Evolutionary conservation across 352 stramenopile genomes (phyloP), one percentile per base, ranked within the genome.

Genomic region (Phytophthora colocasiae): DNA sequence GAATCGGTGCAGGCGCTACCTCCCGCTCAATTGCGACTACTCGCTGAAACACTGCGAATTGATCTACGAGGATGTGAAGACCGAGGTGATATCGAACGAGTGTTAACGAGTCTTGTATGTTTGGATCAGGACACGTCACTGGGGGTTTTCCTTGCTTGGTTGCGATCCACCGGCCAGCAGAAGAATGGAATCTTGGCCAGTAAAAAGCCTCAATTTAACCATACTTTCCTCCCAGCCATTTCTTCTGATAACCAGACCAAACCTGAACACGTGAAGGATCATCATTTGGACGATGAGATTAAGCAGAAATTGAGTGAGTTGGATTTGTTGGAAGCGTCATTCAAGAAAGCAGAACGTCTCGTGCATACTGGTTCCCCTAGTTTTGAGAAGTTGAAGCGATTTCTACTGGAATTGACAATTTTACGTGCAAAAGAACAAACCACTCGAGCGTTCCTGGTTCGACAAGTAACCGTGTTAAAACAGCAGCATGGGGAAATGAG

Each of bases 371-470:
- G 85, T 0, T 60, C 74, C 1, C 81, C 82, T 2, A 79, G 67
- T n/a, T 92, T 92, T 48, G 81, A 94, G 15, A 94, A 92, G 54
- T 71, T 94, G 39, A 92, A 94, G 57, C 47, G 58, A 27, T 94
- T 94, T 58, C 50, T 94, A 10, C 56, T 91, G 22, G 76, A 81
- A 31, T 48, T 94, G 41, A 86, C 85, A 1, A 50, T 76, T 48
- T 58, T 94, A 32, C 71, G 85, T 1, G 48, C 66, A 1, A 91
- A 90, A 54, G 85, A 94, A 43, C 72, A 87, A n/a, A 74, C 82
- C 22, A 66, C 80, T 10, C 75, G 83, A 9, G 63, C 49, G 1
- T 87, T 88, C 39, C 73, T 92, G 22, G 66, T 91, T 29, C 63
- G 79, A 52, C 83, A 89, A 41, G 80, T 71, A 22, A 60, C 73